phyloP scores from a whole-genome alignment of 768 basidiomycete species.

The Tylopilus cervinicoccineus region DNA sequence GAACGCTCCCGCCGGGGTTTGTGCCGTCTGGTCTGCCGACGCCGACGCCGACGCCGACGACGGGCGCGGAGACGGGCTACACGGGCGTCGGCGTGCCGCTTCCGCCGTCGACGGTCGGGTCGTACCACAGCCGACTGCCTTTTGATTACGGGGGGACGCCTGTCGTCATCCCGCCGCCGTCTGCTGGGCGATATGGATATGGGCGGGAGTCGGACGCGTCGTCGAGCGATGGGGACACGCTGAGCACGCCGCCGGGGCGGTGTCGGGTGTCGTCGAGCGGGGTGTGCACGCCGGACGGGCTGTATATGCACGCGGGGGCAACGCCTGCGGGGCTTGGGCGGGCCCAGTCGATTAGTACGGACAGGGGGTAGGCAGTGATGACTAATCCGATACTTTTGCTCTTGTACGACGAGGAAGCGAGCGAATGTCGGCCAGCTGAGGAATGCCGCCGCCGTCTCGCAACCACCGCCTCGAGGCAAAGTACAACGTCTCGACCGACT shows the following conservation, averaged over 20 bases:
- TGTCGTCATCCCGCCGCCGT: conserved; percentile 29
- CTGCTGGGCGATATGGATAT: conserved; percentile 12
- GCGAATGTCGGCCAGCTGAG: conserved; percentile 5
- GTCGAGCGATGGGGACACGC: conserved; percentile 33
- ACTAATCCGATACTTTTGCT: neutral
- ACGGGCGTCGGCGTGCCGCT: conserved; percentile 30
- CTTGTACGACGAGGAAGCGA: conserved; percentile 4
- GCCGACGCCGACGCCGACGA: conserved; percentile 12
- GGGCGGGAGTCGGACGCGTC: conserved; percentile 22
- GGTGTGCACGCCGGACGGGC: neutral
- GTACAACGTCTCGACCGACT: conserved; percentile 53
- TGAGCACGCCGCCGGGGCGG: conserved; percentile 30
- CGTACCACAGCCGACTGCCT: conserved; percentile 24
- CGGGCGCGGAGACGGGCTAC: conserved; percentile 15
- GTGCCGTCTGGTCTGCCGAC: conserved; percentile 27
- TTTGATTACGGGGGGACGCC: conserved; percentile 17
- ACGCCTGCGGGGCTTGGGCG: conserved; percentile 25
- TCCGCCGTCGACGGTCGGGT: conserved; percentile 26
- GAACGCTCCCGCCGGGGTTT: conserved; percentile 36
- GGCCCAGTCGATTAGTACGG: conserved; percentile 12
- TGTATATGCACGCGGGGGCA: conserved; percentile 16
- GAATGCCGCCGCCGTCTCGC: conserved; percentile 35
- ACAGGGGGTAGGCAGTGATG: conserved; percentile 9
- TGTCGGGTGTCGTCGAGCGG: conserved; percentile 19
- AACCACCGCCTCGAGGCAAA: conserved; percentile 41